Conservation (phyloP, 108 stramenopile species). For the Bacterosira constricta region DNA sequence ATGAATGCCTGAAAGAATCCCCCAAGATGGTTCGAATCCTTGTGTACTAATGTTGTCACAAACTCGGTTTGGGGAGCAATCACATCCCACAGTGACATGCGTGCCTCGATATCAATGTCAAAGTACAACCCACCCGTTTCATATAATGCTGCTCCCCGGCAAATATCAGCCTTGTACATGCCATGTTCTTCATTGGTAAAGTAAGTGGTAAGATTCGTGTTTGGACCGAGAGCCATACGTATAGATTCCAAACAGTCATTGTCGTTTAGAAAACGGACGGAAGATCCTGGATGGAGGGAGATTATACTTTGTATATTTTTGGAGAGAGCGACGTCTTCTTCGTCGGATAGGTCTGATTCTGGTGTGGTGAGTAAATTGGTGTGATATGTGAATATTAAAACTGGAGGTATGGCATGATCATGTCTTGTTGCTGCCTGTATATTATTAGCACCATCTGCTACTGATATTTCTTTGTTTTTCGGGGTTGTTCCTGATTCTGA, state of each 20-base stretch:
- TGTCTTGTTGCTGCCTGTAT: background rate
- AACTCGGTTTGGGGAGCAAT: constrained; percentile 57
- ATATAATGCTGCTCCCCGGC: constrained; percentile 78
- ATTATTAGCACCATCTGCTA: background rate
- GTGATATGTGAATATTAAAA: constrained; percentile 73
- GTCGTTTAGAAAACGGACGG: constrained; percentile 68
- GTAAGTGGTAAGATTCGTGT: constrained; percentile 52
- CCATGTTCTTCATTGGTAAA: constrained; percentile 63
- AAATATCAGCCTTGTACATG: constrained; percentile 89
- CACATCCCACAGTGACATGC: constrained; percentile 59
- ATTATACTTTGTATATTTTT: constrained; percentile 60
- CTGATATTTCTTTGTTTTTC: background rate
- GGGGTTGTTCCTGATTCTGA: too few relatives aligned
- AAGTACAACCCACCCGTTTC: constrained; percentile 82
- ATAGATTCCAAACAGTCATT: constrained; percentile 57
- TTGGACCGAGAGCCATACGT: constrained; percentile 3
- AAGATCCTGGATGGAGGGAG: constrained; percentile 37
- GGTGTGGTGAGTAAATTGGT: constrained; percentile 58
- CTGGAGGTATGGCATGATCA: constrained; percentile 58
- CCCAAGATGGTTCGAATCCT: constrained; percentile 60
- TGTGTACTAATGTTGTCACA: constrained; percentile 71
- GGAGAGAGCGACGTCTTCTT: constrained; percentile 51
- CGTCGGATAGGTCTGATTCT: constrained; percentile 44
- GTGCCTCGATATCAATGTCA: constrained; percentile 80
- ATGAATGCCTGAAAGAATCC: constrained; percentile 86